These are phyloP conservation scores for Ceratobasidium papillatum DNA, from an alignment of 1,284 basidiomycete species.

Conservation along the genomic window DNA sequence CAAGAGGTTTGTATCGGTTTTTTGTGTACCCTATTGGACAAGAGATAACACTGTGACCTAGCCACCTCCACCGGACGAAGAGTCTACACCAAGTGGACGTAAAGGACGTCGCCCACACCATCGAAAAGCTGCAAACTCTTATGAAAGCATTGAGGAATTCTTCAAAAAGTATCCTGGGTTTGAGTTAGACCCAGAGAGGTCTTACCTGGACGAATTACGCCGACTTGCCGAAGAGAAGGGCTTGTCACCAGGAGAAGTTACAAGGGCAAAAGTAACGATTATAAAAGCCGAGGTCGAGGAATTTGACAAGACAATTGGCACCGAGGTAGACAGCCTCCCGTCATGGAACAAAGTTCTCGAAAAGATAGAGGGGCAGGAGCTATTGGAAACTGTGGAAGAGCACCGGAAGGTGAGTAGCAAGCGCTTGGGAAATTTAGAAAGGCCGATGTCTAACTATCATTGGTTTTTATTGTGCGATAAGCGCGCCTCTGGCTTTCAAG, in stretches of 20 bases:
- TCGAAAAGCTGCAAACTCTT: not conserved
- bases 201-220: conserved; percentile 7
- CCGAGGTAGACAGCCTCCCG: not conserved
- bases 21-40: too few relatives aligned
- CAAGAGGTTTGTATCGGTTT: too few relatives aligned
- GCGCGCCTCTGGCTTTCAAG: too few relatives aligned
- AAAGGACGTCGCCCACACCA: not conserved
- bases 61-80: too few relatives aligned
- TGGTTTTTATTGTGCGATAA: not conserved
- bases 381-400: not conserved
- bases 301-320: not conserved
- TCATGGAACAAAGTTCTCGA: not conserved
- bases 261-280: not conserved
- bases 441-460: not conserved
- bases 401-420: not conserved
- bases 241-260: not conserved
- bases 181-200: not conserved
- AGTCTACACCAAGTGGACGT: too few relatives aligned
- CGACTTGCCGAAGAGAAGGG: not conserved
- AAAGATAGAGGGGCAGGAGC: not conserved
- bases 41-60: too few relatives aligned
- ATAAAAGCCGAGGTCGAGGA: not conserved
- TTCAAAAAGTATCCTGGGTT: not conserved
- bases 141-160: not conserved
- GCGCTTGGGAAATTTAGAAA: too few relatives aligned